Percentiles rank a stretch among this genome's conserved stretches.
phyloP scores from a whole-genome alignment of 176 grass and related monocot genomes.

The Carex parvula region DNA sequence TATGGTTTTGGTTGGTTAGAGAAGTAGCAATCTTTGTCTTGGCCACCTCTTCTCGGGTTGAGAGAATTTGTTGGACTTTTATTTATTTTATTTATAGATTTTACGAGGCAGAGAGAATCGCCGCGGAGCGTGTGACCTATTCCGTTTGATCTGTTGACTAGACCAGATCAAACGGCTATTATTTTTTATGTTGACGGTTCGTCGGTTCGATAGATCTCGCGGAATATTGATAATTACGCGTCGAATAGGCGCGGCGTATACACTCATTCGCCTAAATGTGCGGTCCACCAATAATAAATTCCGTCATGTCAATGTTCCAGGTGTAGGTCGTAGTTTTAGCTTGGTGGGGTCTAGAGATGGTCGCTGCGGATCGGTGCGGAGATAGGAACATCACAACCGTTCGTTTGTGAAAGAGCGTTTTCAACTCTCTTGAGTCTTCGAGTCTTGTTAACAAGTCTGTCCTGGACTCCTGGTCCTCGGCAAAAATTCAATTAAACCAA shows the following conservation, averaged over 20 bases:
- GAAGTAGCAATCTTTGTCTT: not conserved
- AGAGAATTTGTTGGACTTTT: slow-evolving; percentile 18
- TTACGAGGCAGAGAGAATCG: slow-evolving; percentile 3
- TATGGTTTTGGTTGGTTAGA: not conserved
- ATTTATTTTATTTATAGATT: slow-evolving; percentile 15
- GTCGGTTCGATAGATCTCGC: not conserved
- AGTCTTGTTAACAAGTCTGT: not conserved
- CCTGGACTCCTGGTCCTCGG: not conserved
- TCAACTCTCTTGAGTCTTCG: not conserved
- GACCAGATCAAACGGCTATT: not conserved
- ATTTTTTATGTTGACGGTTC: not conserved
- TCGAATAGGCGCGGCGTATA: not conserved
- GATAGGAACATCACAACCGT: slow-evolving; percentile 10
- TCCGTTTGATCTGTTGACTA: slow-evolving; percentile 25
- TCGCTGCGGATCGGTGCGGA: not conserved
- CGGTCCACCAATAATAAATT: not conserved
- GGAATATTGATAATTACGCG: not conserved
- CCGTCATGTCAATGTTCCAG: not conserved
- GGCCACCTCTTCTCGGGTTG: not conserved
- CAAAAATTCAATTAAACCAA: not conserved
- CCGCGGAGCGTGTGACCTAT: not conserved
- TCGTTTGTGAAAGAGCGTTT: not conserved
- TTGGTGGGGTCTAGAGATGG: not conserved
- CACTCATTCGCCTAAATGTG: not conserved
- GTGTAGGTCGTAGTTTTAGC: not conserved